Conservation (phyloP, 129 eudicot species). For the Tanacetum coccineum region DNA sequence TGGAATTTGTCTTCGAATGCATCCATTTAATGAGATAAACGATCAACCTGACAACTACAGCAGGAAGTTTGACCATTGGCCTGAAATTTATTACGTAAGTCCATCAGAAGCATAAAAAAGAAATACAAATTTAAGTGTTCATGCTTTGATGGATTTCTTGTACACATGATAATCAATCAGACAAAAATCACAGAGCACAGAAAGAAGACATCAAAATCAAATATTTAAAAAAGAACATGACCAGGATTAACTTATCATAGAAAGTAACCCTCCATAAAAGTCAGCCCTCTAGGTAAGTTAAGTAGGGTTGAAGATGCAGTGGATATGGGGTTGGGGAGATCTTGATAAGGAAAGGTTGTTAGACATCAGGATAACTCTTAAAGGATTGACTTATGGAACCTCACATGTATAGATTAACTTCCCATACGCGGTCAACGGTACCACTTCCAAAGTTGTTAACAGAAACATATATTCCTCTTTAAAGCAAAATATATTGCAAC, state of each 20-base stretch:
- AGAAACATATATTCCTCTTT: conserved; percentile 6
- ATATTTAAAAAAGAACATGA: background rate
- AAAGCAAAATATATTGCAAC: background rate
- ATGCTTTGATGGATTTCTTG: background rate
- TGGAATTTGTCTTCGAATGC: conserved; percentile 37
- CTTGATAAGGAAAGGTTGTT: conserved; percentile 4
- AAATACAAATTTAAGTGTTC: background rate
- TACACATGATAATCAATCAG: conserved; percentile 3
- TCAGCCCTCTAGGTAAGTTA: conserved; percentile 14
- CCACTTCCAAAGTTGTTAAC: background rate
- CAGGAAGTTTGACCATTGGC: conserved; percentile 65
- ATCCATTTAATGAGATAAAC: conserved; percentile 46
- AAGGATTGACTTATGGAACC: conserved; percentile 4
- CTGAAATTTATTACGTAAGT: conserved; percentile 34
- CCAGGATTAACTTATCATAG: background rate
- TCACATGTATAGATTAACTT: conserved; percentile 14
- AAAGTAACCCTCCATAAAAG: background rate
- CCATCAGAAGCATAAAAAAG: conserved; percentile 13
- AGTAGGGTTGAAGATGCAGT: conserved; percentile 16
- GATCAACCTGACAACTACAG: conserved; percentile 30
- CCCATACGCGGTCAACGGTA: background rate
- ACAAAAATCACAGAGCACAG: background rate
- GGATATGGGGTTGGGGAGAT: no score
- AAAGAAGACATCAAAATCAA: background rate
- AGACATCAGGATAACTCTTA: background rate